Evolutionary conservation across 345 rosid genomes (phyloP), one percentile per base, ranked within the genome.

Genomic region (Gossypium bickii): DNA sequence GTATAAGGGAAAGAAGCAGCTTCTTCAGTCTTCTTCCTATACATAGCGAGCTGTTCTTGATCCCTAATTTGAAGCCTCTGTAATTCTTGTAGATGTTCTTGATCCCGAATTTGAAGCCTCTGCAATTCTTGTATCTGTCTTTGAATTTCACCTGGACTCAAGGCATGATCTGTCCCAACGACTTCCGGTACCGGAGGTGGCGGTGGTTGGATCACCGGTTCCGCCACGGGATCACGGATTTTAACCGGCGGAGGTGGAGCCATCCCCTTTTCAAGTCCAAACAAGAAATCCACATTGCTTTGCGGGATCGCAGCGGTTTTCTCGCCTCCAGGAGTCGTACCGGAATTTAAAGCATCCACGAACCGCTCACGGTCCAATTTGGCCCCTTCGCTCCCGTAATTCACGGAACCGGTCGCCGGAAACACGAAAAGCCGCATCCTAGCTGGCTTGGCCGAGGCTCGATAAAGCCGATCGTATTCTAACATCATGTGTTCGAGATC

Each of bases 401-500:
- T 82, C 3, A 81, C 48, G 2, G 84, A 73, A 16, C 84, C 79
- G 44, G 48, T 78, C 13, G 75, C 85, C 38, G 91, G 89, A 29
- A 94, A 92, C 38, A 94, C 76, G 76, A 94, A 94, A 44, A 94
- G 77, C 34, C 98, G 87, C 95, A 94, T 85, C 80, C 98, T 86
- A 15, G 94, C 93, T 2, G 97, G 95, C 85, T 87, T 91, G 10
- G 94, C 83, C 2, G 89, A 81, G 70, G 83, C 80, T 16, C 95
- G 93, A 60, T n/a, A 83, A 38, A 91, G 84, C 1, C 98, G 95
- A 67, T 94, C 97, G 75, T 94, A 87, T 81, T 94, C 98, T 52
- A 86, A 88, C 97, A 92, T 92, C 95, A 94, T 82, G 80, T 92
- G 97, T 34, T 91, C 97, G 11, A 94, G 93, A 85, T 92, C 97